phyloP scores from a whole-genome alignment of 345 rosid genomes.

The Viola odorata region DNA sequence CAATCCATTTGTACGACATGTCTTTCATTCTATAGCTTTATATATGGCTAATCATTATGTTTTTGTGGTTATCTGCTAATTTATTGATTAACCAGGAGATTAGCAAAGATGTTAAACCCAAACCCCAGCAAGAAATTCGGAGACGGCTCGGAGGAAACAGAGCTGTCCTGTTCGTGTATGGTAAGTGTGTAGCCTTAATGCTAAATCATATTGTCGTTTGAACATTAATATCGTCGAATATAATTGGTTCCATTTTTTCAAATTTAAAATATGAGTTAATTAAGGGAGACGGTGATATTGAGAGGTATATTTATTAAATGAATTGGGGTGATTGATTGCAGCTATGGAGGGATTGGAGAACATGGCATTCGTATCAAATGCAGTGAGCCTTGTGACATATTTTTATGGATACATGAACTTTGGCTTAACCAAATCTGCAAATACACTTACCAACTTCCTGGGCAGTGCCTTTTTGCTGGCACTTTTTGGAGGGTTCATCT shows the following conservation, averaged over 20 bases:
- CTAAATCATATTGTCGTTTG: background rate
- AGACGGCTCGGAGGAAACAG: conserved; percentile 34
- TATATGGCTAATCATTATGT: background rate
- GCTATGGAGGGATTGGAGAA: conserved; percentile 51
- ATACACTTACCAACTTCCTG: conserved; percentile 54
- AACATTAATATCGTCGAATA: too few relatives aligned
- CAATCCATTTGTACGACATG: too few relatives aligned
- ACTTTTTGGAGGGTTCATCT: conserved; percentile 60
- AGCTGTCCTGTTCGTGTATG: conserved; percentile 48
- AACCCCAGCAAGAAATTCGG: conserved; percentile 15
- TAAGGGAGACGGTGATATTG: too few relatives aligned
- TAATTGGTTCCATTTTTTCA: too few relatives aligned
- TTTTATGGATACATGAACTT: conserved; percentile 62
- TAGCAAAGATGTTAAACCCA: conserved; percentile 23
- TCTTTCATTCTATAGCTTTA: too few relatives aligned
- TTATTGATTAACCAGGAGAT: conserved; percentile 19
- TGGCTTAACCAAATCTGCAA: conserved; percentile 57
- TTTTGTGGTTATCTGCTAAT: background rate
- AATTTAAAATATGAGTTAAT: too few relatives aligned
- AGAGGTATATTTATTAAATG: too few relatives aligned
- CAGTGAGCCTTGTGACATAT: conserved; percentile 47
- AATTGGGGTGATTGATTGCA: conserved; percentile 13
- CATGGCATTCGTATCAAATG: conserved; percentile 48
- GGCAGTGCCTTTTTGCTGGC: conserved; percentile 48
- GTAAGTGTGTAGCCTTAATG: conserved; percentile 13